phyloP scores from a whole-genome alignment of 768 basidiomycete genomes.

The Leccinum subgranulosum region DNA sequence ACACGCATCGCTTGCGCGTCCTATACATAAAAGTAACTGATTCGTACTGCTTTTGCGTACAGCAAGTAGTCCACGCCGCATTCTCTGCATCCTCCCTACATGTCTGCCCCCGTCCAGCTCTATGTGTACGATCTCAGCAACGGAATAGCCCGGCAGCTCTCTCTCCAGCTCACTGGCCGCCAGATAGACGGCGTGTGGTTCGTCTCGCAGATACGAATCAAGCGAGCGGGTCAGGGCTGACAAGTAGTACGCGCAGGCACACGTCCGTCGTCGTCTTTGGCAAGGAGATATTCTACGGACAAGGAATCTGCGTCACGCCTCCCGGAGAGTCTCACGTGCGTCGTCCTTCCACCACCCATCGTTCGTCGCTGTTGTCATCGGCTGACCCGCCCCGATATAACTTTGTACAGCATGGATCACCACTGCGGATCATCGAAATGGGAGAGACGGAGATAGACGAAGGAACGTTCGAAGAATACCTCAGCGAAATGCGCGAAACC shows the following conservation, averaged over 20 bases:
- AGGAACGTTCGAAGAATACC: slow-evolving; percentile 82
- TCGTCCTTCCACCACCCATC: slow-evolving; percentile 1
- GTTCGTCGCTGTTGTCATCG: not conserved
- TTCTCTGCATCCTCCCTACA: slow-evolving; percentile 1
- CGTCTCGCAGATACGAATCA: slow-evolving; percentile 14
- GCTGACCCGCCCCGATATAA: not conserved
- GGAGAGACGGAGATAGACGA: slow-evolving; percentile 81
- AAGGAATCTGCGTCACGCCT: slow-evolving; percentile 66
- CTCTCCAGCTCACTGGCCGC: slow-evolving; percentile 75
- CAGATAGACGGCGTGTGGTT: slow-evolving; percentile 95
- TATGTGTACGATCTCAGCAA: slow-evolving; percentile 92
- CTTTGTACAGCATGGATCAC: slow-evolving; percentile 64
- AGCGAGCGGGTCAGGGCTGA: no score
- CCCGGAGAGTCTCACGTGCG: slow-evolving; percentile 85
- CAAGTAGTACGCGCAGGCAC: slow-evolving; percentile 55
- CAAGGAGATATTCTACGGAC: slow-evolving; percentile 88
- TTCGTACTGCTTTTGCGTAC: not conserved
- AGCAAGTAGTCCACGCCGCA: slow-evolving; percentile 2
- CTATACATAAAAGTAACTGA: not conserved
- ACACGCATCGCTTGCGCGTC: slow-evolving; percentile 17
- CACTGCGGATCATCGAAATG: slow-evolving; percentile 67
- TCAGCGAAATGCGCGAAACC: slow-evolving; percentile 67
- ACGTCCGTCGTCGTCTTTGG: slow-evolving; percentile 87
- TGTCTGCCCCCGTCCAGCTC: slow-evolving; percentile 56
- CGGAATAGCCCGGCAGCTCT: slow-evolving; percentile 78